These are phyloP conservation scores for Elaeagnus macrophylla DNA, from an alignment of 306 rosid species.

Conservation along the genomic window DNA sequence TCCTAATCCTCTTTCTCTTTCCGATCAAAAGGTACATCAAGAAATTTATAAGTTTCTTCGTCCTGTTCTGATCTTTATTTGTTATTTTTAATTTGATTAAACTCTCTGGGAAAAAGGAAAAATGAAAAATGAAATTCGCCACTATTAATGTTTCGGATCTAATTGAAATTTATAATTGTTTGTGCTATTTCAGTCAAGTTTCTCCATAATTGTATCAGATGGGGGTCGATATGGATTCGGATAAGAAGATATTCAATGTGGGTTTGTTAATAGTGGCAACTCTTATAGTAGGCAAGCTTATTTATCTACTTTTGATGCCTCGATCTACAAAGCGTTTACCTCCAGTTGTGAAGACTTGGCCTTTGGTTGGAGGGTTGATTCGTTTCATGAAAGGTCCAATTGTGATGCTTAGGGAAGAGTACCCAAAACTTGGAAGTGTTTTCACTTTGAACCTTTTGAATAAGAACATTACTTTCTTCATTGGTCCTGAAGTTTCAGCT, in stretches of 20 bases:
- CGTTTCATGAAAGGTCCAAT: conserved; percentile 81
- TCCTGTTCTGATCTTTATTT: too few relatives aligned
- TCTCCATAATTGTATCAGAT: background rate
- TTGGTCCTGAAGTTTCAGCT: conserved; percentile 90
- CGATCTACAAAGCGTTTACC: conserved; percentile 57
- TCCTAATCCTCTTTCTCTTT: too few relatives aligned
- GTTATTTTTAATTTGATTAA: too few relatives aligned
- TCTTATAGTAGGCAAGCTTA: conserved; percentile 46
- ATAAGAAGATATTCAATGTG: conserved; percentile 36
- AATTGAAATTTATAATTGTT: too few relatives aligned
- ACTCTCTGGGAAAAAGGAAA: too few relatives aligned
- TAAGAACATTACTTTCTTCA: conserved; percentile 67
- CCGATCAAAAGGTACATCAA: too few relatives aligned
- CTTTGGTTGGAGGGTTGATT: conserved; percentile 53
- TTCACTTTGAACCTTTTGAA: conserved; percentile 63
- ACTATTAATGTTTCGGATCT: too few relatives aligned
- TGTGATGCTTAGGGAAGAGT: conserved; percentile 66
- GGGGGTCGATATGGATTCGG: conserved; percentile 23
- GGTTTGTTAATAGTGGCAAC: conserved; percentile 55
- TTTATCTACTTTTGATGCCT: conserved; percentile 40
- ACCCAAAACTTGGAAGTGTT: conserved; percentile 77
- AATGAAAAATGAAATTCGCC: too few relatives aligned
- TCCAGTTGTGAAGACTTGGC: conserved; percentile 45
- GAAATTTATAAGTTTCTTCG: too few relatives aligned
- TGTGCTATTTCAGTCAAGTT: conserved; percentile 3